A percentile compares a stretch with the other conserved stretches of the same genome.
phyloP scores from a whole-genome alignment of 345 rosid genomes.

The Eucalyptus virginea region DNA sequence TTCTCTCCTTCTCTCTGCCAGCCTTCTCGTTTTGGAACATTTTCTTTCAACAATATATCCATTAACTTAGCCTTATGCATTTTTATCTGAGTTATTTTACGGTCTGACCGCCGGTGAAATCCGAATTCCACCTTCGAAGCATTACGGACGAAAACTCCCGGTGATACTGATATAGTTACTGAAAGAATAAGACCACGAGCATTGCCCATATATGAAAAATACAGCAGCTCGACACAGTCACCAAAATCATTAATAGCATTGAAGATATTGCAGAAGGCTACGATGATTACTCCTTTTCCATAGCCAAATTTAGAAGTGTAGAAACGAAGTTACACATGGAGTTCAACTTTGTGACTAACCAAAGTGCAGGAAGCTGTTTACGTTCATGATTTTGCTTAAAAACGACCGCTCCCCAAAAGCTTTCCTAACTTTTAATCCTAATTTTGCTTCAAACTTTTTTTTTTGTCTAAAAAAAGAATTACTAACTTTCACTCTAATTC shows the following conservation, averaged over 20 bases:
- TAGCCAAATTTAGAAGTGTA: too few species aligned
- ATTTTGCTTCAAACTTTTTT: too few species aligned
- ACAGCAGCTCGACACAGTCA: neutral
- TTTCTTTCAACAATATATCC: neutral
- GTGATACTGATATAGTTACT: neutral
- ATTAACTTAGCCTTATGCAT: neutral
- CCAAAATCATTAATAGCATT: neutral
- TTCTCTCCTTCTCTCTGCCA: neutral
- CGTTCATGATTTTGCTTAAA: too few species aligned
- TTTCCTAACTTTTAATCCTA: too few species aligned
- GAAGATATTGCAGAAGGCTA: neutral
- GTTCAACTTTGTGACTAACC: too few species aligned
- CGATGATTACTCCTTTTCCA: neutral
- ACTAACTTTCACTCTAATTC: too few species aligned
- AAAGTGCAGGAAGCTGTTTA: too few species aligned
- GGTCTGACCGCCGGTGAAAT: neutral
- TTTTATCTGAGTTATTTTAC: neutral
- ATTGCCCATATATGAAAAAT: neutral
- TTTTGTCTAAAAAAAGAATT: too few species aligned
- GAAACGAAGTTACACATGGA: too few species aligned
- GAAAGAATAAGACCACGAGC: neutral
- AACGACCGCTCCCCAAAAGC: too few species aligned
- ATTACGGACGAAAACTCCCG: neutral
- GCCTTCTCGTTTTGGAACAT: neutral
- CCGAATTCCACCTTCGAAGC: neutral